Evolutionary conservation across 1,284 basidiomycete genomes (phyloP).

Genomic region (Apiotrichum brassicae): DNA sequence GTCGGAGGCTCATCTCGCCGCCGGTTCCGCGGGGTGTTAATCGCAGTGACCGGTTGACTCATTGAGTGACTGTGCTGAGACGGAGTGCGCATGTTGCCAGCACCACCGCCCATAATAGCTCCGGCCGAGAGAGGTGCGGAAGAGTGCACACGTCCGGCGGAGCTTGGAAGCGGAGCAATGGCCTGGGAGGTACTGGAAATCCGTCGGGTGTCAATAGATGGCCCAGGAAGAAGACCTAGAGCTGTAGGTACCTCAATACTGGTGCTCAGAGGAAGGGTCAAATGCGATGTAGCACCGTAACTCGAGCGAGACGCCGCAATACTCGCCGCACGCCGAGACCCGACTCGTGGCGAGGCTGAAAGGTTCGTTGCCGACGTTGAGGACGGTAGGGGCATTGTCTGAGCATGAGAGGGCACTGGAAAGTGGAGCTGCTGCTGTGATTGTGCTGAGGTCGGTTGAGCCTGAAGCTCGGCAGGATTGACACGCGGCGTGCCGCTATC

Average conservation of each 20-base stretch:
- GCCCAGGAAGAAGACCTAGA: slow-evolving; percentile 1
- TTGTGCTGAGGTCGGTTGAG: neutral
- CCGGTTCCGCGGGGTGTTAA: slow-evolving; percentile 2
- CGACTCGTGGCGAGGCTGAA: slow-evolving; percentile 1
- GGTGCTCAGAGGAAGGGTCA: neutral
- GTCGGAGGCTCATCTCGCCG: neutral
- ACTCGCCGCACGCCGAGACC: slow-evolving; percentile 10
- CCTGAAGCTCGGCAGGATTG: slow-evolving; percentile 6
- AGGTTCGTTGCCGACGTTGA: neutral
- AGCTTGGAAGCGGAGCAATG: neutral
- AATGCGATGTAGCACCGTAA: slow-evolving; percentile 7
- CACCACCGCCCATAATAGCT: no score
- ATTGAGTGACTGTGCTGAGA: neutral
- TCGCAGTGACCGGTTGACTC: slow-evolving; percentile 2
- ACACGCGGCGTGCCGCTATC: slow-evolving; percentile 9
- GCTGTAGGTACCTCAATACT: neutral
- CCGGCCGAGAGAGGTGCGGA: no score
- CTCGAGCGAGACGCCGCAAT: slow-evolving; percentile 3
- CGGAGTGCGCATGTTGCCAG: neutral
- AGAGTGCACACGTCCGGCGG: no score
- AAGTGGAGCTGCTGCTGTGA: slow-evolving; percentile 6
- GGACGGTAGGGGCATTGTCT: neutral
- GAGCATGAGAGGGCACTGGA: slow-evolving; percentile 2
- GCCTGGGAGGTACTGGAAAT: slow-evolving; percentile 7
- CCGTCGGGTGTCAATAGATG: slow-evolving; percentile 11